Percentiles rank a stretch among this genome's conserved stretches.
These are phyloP conservation scores for Coprinopsis cinerea DNA, from an alignment of 768 basidiomycete genomes.

Conservation along the genomic window DNA sequence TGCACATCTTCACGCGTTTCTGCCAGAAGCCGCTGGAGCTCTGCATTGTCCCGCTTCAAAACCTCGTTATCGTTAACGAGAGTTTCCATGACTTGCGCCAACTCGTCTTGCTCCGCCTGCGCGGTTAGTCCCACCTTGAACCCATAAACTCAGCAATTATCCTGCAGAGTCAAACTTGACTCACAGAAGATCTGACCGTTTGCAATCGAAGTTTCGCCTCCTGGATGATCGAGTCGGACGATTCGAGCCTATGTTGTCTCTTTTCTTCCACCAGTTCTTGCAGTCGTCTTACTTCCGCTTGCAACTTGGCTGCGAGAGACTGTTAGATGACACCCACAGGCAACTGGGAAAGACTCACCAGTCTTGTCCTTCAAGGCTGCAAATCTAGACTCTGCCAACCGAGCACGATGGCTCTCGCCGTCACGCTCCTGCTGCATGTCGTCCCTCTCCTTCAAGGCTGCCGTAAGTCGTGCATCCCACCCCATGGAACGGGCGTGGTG, in stretches of 20 bases:
- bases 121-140: constrained; percentile 36
- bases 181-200: constrained; percentile 52
- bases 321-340: not conserved
- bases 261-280: constrained; percentile 59
- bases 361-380: constrained; percentile 62
- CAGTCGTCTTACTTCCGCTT: constrained; percentile 57
- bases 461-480: constrained; percentile 59
- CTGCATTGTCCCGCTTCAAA: constrained; percentile 74
- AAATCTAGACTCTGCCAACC: constrained; percentile 61
- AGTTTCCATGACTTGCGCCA: constrained; percentile 71
- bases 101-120: constrained; percentile 47
- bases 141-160: not conserved
- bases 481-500: constrained; percentile 68
- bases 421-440: constrained; percentile 83
- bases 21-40: constrained; percentile 66
- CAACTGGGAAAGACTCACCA: constrained; percentile 32
- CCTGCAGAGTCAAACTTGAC: constrained; percentile 15
- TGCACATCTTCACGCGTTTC: constrained; percentile 77
- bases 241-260: constrained; percentile 52
- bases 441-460: constrained; percentile 69
- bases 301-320: constrained; percentile 54
- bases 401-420: constrained; percentile 58
- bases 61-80: constrained; percentile 82
- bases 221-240: constrained; percentile 59
- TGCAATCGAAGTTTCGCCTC: constrained; percentile 63